Conservation (phyloP, 352 stramenopile genomes). For the Aphanomyces euteiches region DNA sequence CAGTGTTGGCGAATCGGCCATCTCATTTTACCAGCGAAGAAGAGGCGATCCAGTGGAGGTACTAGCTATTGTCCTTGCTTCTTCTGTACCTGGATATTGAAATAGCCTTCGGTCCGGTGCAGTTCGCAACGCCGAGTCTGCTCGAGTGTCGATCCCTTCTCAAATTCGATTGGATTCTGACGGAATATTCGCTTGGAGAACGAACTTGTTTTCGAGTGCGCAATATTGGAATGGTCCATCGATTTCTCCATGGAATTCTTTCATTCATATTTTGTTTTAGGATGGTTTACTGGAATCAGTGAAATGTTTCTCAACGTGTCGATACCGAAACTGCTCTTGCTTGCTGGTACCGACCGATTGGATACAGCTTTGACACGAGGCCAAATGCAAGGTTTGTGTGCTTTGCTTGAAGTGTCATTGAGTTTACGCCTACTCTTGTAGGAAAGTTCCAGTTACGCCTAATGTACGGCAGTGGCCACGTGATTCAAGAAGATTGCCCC, state of each 20-base stretch:
- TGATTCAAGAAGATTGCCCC: slow-evolving; percentile 84
- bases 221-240: slow-evolving; percentile 69
- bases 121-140: slow-evolving; percentile 70
- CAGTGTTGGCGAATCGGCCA: slow-evolving; percentile 70
- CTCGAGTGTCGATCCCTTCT: slow-evolving; percentile 73
- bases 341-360: slow-evolving; percentile 81
- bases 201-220: slow-evolving; percentile 65
- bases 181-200: slow-evolving; percentile 66
- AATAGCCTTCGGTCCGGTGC: slow-evolving; percentile 56
- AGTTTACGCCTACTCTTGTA: neutral
- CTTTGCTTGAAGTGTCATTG: neutral
- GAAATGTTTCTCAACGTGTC: slow-evolving; percentile 78
- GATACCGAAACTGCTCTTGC: slow-evolving; percentile 75
- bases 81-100: too few species aligned
- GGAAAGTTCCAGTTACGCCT: slow-evolving; percentile 86
- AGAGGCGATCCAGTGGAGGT: slow-evolving; percentile 75
- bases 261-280: slow-evolving; percentile 34
- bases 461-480: slow-evolving; percentile 84
- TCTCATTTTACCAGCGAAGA: slow-evolving; percentile 57
- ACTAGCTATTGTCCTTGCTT: too few species aligned
- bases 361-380: slow-evolving; percentile 84
- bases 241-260: neutral
- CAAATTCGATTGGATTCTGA: slow-evolving; percentile 53
- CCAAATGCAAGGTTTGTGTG: slow-evolving; percentile 67
- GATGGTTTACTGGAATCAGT: slow-evolving; percentile 81